Conservation (phyloP, 495 filamentous ascomycete species). For the Oidiodendron maius region DNA sequence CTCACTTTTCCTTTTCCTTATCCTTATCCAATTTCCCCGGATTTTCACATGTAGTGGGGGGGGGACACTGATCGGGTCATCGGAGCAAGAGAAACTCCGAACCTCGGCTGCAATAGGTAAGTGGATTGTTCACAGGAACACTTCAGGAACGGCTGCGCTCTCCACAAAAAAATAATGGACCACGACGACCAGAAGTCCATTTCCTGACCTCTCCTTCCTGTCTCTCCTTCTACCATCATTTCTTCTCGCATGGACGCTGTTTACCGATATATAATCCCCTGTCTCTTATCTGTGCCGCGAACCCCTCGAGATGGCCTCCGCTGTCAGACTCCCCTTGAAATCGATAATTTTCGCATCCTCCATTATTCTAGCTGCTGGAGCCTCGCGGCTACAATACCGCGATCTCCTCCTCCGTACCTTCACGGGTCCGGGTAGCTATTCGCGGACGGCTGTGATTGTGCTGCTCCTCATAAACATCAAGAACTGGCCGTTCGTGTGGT, state of each 20-base stretch:
- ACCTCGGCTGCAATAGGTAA: too few relatives aligned
- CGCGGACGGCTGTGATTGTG: constrained; percentile 41
- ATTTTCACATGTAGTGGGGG: too few relatives aligned
- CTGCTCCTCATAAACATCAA: constrained; percentile 61
- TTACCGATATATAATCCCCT: neutral
- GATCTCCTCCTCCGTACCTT: constrained; percentile 32
- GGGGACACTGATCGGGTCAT: too few relatives aligned
- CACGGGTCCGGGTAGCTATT: constrained; percentile 42
- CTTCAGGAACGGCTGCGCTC: too few relatives aligned
- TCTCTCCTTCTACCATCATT: neutral
- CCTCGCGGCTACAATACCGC: constrained; percentile 30
- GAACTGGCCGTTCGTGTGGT: constrained; percentile 70
- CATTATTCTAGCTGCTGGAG: constrained; percentile 34
- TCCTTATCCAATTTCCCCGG: too few relatives aligned
- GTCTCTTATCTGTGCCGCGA: neutral
- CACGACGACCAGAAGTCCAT: too few relatives aligned
- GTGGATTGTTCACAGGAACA: too few relatives aligned
- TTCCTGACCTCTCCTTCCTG: neutral
- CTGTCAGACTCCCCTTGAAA: constrained; percentile 29
- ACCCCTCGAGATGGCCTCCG: constrained; percentile 38
- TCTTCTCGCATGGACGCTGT: too few relatives aligned
- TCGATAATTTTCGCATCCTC: constrained; percentile 28
- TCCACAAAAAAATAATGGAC: too few relatives aligned
- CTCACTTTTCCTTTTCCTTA: too few relatives aligned
- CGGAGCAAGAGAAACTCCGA: too few relatives aligned